Base-by-base conservation (phyloP, 1,284 basidiomycete species). In the Rhodotorula sp. region DNA sequence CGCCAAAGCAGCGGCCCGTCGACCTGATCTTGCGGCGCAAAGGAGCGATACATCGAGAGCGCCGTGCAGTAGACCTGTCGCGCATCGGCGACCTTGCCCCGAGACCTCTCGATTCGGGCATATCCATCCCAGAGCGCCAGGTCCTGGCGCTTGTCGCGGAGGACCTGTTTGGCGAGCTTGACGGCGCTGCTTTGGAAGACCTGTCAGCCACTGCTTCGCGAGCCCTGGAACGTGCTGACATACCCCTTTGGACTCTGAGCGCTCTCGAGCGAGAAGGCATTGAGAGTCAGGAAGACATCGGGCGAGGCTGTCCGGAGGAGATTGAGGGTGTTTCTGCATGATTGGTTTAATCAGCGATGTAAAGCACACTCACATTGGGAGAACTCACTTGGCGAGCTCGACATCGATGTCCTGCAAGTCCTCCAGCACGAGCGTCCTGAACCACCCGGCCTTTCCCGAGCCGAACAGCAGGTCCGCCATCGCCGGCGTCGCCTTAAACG, bases 11-110 rank as follows among this genome's bases (percentile, higher is more conserved):
- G 63, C 28, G 66, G 72, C 44, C 67, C 70, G 52, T 71, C 71
- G 62, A 69, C 62, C 58, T 66, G 73, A 50, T 67, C 72, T 59
- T 34, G 63, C 47, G 58, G 64, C 34, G 53, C 31, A 46, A 74
- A 67, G 26, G 66, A 59, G 28, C 70, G 69, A 62, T 53, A 80
- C 28, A 80, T 77, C 22, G 79, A 79, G 2, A 84, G 71, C 7
- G 81, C 81, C 1, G 88, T 89, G 73, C 87, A 84, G 79, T 93
- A 96, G 4, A 96, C 86, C 75, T 92, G 92, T 22, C 93, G 84
- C 9, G 92, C 91, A 13, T 91, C 89, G 54, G 86, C 84, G 9
- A 84, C 68, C 65, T 87, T 88, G 22, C 87, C 88, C 15, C 90
- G 86, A 62, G 88, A 82, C 37, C 86, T 84, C 77, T 94, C 90